Conservation (phyloP, 805 yeast species). For the Cyberlindnera subsufficiens region DNA sequence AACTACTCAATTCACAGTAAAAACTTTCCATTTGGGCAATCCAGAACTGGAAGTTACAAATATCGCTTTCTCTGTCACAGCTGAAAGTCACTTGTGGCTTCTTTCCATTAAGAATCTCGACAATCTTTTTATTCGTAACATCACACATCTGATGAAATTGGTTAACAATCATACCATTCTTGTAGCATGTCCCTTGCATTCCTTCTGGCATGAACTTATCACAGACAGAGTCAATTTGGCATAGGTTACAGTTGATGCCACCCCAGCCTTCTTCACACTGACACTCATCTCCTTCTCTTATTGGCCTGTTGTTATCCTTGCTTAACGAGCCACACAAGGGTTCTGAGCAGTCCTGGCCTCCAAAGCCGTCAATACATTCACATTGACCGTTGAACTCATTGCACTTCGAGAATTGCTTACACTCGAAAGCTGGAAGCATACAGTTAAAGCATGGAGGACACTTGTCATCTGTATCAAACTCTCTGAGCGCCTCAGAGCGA, state of each 20-base stretch:
- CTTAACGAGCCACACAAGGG: slow-evolving; percentile 83
- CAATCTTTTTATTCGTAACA: slow-evolving; percentile 84
- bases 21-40: slow-evolving; percentile 86
- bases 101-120: slow-evolving; percentile 71
- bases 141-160: slow-evolving; percentile 87
- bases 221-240: slow-evolving; percentile 69
- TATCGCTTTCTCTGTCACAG: slow-evolving; percentile 60
- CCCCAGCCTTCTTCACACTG: slow-evolving; percentile 82
- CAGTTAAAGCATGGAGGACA: slow-evolving; percentile 96
- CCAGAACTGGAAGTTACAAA: slow-evolving; percentile 95
- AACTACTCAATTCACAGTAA: slow-evolving; percentile 75
- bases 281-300: slow-evolving; percentile 49
- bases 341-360: slow-evolving; percentile 85
- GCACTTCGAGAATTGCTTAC: slow-evolving; percentile 88
- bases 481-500: slow-evolving; percentile 2
- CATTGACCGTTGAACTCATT: slow-evolving; percentile 86
- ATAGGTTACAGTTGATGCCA: slow-evolving; percentile 91
- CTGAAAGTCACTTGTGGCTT: slow-evolving; percentile 90
- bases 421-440: slow-evolving; percentile 82
- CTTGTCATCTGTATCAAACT: slow-evolving; percentile 22
- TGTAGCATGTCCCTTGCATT: slow-evolving; percentile 81
- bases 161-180: slow-evolving; percentile 76
- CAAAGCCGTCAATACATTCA: slow-evolving; percentile 89
- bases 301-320: slow-evolving; percentile 60
- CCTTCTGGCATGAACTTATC: slow-evolving; percentile 85